Base-by-base conservation (phyloP, 225 moss, liverwort and hornwort species). In the Marchantia polymorpha region DNA sequence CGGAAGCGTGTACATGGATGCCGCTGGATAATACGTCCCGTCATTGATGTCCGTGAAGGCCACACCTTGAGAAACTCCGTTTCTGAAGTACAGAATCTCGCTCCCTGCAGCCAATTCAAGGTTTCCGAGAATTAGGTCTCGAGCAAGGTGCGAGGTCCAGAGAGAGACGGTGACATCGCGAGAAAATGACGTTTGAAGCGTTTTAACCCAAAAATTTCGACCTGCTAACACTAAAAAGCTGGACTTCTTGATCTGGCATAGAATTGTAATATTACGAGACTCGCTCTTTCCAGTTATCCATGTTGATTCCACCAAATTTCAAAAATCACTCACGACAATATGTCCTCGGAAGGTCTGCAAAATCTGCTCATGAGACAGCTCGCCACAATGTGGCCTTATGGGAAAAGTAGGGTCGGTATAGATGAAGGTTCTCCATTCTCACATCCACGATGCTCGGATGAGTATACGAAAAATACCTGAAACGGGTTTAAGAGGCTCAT, bases 1-100 rank as follows among this genome's bases (percentile, higher is more conserved):
- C 73, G 95, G 99, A 39, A 84, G 92, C 50, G 99, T 99, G 81
- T 91, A 99, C 95, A 99, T 95, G 31, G 99, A 99, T 64, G 99
- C 95, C 72, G 95, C 93, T 71, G 99, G 99, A 76, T 90, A 99
- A 76, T 95, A 99, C 70, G 88, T 89, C 31, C 95, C 95, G 77
- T 93, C 95, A 77, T 80, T 88, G 52, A 99, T 81, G 39, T 95
- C 90, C 73, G 68, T 83, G 82, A 85, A 99, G 58, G 99, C 93
- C 79, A 90, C 86, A 83, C 93, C 95, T 90, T 93, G 91, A 76
- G 86, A 91, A 30, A 88, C 86, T 52, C 93, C 95, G 68, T 99
- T 99, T 83, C 85, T 95, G 84, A 99, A 95, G 73, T 91, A 99
- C 50, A 92, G 82, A 54, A 99, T 83, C 85, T 95, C 92, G 75